These are phyloP conservation scores for Fusarium beomiforme DNA, from an alignment of 2,329 filamentous ascomycete species.

Conservation along the genomic window DNA sequence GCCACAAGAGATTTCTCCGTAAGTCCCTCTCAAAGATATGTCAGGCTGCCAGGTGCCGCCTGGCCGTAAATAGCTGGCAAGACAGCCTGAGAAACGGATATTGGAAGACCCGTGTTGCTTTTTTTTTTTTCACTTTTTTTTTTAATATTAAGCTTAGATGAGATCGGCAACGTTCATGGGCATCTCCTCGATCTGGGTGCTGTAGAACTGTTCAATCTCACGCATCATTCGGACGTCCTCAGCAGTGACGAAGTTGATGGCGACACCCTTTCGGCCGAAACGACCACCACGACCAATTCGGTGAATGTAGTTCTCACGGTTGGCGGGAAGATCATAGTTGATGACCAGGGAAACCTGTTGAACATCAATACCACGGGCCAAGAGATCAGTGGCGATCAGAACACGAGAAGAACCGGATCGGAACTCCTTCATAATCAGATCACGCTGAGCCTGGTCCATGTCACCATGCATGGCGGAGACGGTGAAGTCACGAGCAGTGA, in stretches of 20 bases:
- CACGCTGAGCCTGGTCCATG: slow-evolving; percentile 98
- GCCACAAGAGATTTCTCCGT: slow-evolving; percentile 49
- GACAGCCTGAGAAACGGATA: slow-evolving; percentile 39
- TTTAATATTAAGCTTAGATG: slow-evolving; percentile 63
- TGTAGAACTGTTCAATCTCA: slow-evolving; percentile 99
- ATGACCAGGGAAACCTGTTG: slow-evolving; percentile 99
- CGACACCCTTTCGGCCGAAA: slow-evolving; percentile 99
- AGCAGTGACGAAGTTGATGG: slow-evolving; percentile 99
- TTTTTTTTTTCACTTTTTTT: slow-evolving; percentile 37
- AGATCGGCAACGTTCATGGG: slow-evolving; percentile 90
- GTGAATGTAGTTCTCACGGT: slow-evolving; percentile 99
- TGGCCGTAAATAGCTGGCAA: slow-evolving; percentile 31
- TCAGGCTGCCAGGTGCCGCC: slow-evolving; percentile 43
- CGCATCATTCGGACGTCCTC: slow-evolving; percentile 99
- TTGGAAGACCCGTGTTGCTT: slow-evolving; percentile 36
- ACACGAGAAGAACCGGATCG: slow-evolving; percentile 98
- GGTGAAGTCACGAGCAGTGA: slow-evolving; percentile 97
- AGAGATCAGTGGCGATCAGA: slow-evolving; percentile 95
- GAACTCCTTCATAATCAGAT: slow-evolving; percentile 99
- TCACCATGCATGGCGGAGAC: slow-evolving; percentile 99
- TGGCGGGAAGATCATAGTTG: slow-evolving; percentile 99
- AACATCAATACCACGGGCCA: slow-evolving; percentile 99
- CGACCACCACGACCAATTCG: slow-evolving; percentile 99
- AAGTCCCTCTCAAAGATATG: slow-evolving; percentile 45
- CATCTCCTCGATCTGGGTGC: slow-evolving; percentile 99